phyloP scores from a whole-genome alignment of 179 eudicot species.

The Amaranthus tricolor region DNA sequence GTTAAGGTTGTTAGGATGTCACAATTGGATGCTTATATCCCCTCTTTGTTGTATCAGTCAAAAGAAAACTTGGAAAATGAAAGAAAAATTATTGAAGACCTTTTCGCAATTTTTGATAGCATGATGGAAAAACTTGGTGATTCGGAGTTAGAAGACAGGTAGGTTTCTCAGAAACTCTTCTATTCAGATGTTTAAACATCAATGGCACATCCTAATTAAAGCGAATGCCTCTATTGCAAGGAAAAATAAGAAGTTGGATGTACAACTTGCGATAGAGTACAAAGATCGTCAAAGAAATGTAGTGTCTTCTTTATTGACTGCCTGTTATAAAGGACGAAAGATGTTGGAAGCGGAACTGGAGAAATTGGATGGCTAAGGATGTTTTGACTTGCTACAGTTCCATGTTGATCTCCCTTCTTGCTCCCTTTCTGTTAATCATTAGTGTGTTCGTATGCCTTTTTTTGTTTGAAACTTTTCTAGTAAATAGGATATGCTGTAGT shows the following conservation, averaged over 20 bases:
- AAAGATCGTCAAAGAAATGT: slow-evolving; percentile 57
- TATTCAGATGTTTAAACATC: slow-evolving; percentile 9
- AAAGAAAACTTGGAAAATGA: slow-evolving; percentile 67
- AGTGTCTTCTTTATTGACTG: slow-evolving; percentile 56
- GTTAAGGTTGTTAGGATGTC: background rate
- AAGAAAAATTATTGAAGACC: slow-evolving; percentile 46
- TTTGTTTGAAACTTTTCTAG: background rate
- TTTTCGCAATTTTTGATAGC: slow-evolving; percentile 44
- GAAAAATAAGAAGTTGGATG: slow-evolving; percentile 55
- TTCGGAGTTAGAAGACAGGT: slow-evolving; percentile 57
- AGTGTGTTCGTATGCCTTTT: background rate
- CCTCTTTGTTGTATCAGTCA: slow-evolving; percentile 26
- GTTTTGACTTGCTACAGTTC: slow-evolving; percentile 25
- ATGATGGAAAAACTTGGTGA: slow-evolving; percentile 59
- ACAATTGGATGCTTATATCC: background rate
- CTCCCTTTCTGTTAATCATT: background rate
- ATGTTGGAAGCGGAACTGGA: slow-evolving; percentile 41
- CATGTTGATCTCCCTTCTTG: background rate
- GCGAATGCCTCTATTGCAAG: slow-evolving; percentile 14
- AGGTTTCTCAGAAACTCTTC: slow-evolving; percentile 12
- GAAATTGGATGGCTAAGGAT: slow-evolving; percentile 29
- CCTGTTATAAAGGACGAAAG: slow-evolving; percentile 50
- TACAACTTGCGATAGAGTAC: slow-evolving; percentile 63
- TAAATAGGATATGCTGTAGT: background rate
- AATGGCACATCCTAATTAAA: background rate